Percentiles rank a stretch among this genome's conserved stretches.
phyloP scores from a whole-genome alignment of 768 basidiomycete species.

The Leccinum subtestaceum region DNA sequence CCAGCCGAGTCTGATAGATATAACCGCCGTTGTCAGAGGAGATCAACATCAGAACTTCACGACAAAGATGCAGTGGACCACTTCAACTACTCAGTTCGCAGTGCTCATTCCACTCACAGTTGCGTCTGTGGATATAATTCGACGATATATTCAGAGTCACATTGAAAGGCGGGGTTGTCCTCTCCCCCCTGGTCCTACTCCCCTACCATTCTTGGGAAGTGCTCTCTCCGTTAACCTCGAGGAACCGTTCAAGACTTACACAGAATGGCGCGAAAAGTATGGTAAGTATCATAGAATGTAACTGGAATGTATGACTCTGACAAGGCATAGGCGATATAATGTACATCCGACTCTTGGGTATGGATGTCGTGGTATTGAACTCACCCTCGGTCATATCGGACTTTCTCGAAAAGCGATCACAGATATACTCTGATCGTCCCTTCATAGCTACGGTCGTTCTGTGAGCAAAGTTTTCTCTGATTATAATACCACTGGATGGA shows the following conservation, averaged over 20 bases:
- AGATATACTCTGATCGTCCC: constrained; percentile 53
- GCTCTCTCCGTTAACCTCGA: neutral
- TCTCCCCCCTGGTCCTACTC: neutral
- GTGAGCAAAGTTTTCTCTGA: constrained; percentile 6
- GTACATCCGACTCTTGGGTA: neutral
- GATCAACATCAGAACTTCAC: neutral
- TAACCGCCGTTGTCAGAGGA: neutral
- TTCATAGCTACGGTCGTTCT: constrained; percentile 14
- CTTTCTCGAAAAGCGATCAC: constrained; percentile 46
- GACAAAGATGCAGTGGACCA: neutral
- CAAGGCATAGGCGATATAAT: neutral
- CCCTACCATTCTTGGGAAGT: neutral
- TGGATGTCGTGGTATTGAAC: neutral
- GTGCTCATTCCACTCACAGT: neutral
- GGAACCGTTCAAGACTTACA: neutral
- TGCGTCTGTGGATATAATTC: neutral
- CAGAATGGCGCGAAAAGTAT: neutral
- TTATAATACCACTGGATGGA: neutral
- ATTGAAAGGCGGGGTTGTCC: neutral
- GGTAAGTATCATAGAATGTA: neutral
- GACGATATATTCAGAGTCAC: neutral
- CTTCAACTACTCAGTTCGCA: neutral
- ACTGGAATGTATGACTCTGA: neutral
- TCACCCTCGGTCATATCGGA: constrained; percentile 28
- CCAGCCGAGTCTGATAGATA: neutral